These are phyloP conservation scores for Lactarius vividus DNA, from an alignment of 768 basidiomycete genomes.

Conservation along the genomic window DNA sequence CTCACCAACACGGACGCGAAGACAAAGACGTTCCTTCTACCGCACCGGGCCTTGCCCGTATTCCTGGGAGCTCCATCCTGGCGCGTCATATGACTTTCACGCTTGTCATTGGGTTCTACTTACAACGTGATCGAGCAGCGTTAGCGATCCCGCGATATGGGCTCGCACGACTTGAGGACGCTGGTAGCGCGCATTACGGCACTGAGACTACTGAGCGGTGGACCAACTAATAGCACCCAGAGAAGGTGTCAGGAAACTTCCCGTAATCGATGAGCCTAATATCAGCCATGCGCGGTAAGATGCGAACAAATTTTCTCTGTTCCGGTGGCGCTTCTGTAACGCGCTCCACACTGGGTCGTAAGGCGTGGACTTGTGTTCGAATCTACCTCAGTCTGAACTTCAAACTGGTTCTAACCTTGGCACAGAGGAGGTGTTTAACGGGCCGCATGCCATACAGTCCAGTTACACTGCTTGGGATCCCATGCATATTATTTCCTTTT, in stretches of 20 bases:
- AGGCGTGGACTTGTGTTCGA: background rate
- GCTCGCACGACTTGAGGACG: background rate
- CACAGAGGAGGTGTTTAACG: background rate
- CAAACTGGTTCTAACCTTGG: conserved; percentile 12
- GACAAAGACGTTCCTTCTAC: background rate
- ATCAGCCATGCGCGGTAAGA: background rate
- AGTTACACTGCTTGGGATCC: background rate
- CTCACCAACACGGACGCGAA: background rate
- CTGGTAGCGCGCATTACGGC: conserved; percentile 10
- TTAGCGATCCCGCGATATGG: background rate
- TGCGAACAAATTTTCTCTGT: conserved; percentile 2
- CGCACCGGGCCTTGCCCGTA: background rate
- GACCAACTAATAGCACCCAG: conserved; percentile 5
- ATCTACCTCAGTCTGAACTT: background rate
- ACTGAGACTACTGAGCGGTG: background rate
- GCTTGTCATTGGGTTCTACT: background rate
- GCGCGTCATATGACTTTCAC: conserved; percentile 1
- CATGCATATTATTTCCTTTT: background rate
- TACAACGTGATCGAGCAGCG: background rate
- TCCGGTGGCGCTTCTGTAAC: conserved; percentile 8
- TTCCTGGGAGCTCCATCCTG: conserved; percentile 14
- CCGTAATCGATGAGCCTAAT: conserved; percentile 16
- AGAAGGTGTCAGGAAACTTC: conserved; percentile 9
- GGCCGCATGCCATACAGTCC: background rate
- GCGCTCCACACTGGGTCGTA: background rate